Conservation (phyloP, 148 eudicot genomes). For the Rhododendron kiyosumense region DNA sequence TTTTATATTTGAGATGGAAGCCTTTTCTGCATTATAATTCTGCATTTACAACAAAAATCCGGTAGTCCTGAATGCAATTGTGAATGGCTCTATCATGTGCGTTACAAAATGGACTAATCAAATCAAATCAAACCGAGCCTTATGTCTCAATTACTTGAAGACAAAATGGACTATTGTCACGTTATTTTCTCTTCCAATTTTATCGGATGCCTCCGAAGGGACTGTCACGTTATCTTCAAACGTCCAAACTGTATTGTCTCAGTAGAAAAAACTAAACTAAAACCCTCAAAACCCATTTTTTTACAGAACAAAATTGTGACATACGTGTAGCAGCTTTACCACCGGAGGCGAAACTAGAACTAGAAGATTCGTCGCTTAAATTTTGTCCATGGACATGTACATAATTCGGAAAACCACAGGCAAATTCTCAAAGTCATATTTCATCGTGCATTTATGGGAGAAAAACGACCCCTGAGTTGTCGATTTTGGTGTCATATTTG, state of each 20-base stretch:
- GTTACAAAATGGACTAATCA: no score
- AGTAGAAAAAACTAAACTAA: neutral
- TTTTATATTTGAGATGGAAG: neutral
- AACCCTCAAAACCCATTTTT: neutral
- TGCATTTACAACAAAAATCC: neutral
- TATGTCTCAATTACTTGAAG: no score
- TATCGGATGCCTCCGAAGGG: no score
- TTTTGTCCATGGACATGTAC: neutral
- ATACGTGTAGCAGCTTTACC: neutral
- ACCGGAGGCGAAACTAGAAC: neutral
- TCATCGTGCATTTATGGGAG: neutral
- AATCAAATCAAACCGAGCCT: no score
- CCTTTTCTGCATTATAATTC: neutral
- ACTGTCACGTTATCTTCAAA: neutral
- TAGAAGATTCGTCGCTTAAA: neutral
- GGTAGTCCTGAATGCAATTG: neutral
- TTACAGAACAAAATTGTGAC: neutral
- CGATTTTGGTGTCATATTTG: neutral
- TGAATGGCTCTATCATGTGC: no score
- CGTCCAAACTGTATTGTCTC: neutral
- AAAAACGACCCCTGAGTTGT: neutral
- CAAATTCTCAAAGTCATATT: no score
- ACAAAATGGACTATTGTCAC: neutral
- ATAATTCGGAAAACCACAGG: neutral
- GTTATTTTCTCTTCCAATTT: neutral